Evolutionary conservation across 805 yeast genomes (phyloP), one percentile per base, ranked within the genome.

Genomic region (Cyberlindnera bimundalis): DNA sequence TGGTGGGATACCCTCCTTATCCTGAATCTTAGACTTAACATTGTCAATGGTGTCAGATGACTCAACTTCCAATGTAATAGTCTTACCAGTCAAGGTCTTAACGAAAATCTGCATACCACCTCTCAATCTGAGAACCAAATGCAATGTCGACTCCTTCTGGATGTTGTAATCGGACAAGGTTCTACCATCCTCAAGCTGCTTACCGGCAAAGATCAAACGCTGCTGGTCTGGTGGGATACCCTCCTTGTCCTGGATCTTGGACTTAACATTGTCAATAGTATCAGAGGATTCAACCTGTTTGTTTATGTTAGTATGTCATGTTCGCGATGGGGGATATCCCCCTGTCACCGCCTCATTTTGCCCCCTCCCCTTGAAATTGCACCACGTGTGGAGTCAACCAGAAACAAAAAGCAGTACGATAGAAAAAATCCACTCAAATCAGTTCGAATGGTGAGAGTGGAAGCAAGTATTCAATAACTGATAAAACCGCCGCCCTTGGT

Each of bases 201-300:
- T 87, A 76, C 96, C 96, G 57, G 96, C 96, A 61, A 87, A 87
- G 70, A 88, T 87, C 60, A 87, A 75, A 73, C 96, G 80, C 72
- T 87, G 96, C 69, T 87, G 96, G 74, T 88, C 96, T 56, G 96
- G 96, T 59, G 96, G 96, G 59, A 88, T 88, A 59, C 96, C 96
- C 68, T 87, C 96, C 76, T 87, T 88, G 72, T 87, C 96, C 70
- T 88, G 96, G 61, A 87, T 87, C 79, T 88, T 87, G 59, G 90
- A 76, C 77, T 87, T 87, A 69, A 87, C 96, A 62, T 87, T 87
- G 74, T 87, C 96, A 64, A 87, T 87, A 55, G 95, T 87, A 76
- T 87, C 96, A 45, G 95, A 86, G 50, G 96, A 86, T 72, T 87
- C 96, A 57, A 87, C 93, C 70, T 78, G 80, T 19, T 20, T 20